Conservation (phyloP, 176 grass and related monocot genomes). For the Carex kokanica region DNA sequence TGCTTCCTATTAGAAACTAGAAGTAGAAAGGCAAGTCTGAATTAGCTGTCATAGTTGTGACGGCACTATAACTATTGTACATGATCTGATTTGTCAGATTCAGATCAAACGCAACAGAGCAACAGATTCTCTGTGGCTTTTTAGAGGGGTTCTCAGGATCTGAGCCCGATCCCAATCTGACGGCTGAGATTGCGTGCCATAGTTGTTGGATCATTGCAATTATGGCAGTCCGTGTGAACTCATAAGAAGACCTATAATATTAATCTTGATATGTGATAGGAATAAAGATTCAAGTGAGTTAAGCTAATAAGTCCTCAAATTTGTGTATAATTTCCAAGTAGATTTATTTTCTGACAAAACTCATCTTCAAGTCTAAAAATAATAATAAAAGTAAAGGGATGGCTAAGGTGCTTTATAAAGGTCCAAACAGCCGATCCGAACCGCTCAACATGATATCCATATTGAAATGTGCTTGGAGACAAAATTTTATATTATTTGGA, state of each 20-base stretch:
- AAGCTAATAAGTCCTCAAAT: background rate
- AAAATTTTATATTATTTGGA: too few species aligned
- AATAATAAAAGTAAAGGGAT: background rate
- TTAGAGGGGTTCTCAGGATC: background rate
- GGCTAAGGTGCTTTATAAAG: too few species aligned
- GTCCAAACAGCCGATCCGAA: too few species aligned
- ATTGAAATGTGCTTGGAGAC: too few species aligned
- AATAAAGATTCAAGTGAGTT: background rate
- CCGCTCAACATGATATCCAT: too few species aligned
- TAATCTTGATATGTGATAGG: background rate
- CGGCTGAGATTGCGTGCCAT: background rate
- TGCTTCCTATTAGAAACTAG: background rate
- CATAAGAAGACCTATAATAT: background rate
- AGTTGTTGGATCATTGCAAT: background rate
- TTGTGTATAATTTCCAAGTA: background rate
- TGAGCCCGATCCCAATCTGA: background rate
- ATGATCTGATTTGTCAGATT: background rate
- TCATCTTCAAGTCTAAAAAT: constrained; percentile 1
- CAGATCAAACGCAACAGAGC: background rate
- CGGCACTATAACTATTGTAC: background rate
- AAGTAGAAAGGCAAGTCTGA: background rate
- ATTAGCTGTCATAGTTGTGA: background rate
- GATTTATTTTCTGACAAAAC: background rate
- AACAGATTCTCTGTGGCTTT: background rate
- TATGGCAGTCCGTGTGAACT: background rate